Conservation (phyloP, 202 grass and related monocot species). For the Elaeis oleifera region DNA sequence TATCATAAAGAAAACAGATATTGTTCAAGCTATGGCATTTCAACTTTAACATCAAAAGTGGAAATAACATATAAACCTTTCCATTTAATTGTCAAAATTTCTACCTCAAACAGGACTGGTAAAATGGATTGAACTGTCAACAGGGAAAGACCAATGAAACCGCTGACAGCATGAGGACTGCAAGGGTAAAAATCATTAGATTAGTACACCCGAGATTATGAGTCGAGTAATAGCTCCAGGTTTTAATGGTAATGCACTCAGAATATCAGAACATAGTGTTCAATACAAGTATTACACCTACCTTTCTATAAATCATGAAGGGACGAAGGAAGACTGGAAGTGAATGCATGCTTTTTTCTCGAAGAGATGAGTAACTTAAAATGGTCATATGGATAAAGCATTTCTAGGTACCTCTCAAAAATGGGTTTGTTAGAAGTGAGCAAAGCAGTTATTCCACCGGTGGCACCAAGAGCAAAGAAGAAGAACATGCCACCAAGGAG, state of each 20-base stretch:
- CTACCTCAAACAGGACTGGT: conserved; percentile 71
- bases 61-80: no score
- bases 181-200: not conserved
- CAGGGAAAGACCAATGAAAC: conserved; percentile 57
- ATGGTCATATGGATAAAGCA: not conserved
- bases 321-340: not conserved
- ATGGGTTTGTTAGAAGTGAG: conserved; percentile 78
- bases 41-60: no score
- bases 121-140: conserved; percentile 70
- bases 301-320: not conserved
- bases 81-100: not conserved
- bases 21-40: no score
- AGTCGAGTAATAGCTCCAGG: no score
- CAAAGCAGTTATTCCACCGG: conserved; percentile 77
- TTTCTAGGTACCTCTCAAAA: conserved; percentile 60
- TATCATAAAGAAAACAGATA: no score
- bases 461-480: conserved; percentile 86
- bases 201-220: not conserved
- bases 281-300: no score
- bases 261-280: no score
- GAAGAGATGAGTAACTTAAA: no score
- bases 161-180: conserved; percentile 80
- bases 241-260: no score
- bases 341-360: not conserved
- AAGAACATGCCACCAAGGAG: conserved; percentile 96